These are phyloP conservation scores for Hypoxylon cercidicola DNA, from an alignment of 495 filamentous ascomycete genomes.

Conservation along the genomic window DNA sequence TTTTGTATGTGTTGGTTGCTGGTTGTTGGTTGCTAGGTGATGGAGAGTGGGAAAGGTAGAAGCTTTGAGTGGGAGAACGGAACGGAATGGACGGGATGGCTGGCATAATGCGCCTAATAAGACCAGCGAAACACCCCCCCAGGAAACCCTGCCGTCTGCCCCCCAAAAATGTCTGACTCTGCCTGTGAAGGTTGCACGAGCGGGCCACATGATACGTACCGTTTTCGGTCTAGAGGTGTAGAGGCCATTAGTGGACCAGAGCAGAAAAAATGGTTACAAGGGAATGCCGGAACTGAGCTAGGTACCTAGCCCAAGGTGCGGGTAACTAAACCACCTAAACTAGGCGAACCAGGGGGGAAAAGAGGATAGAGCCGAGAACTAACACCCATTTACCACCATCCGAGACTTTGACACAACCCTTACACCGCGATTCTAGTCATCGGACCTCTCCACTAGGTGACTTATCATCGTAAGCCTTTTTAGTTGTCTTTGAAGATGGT, in stretches of 20 bases:
- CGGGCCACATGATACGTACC: slow-evolving; percentile 43
- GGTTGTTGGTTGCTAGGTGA: slow-evolving; percentile 31
- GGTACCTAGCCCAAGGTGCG: not conserved
- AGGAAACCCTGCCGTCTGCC: slow-evolving; percentile 26
- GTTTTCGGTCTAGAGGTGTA: slow-evolving; percentile 40
- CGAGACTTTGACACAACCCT: slow-evolving; percentile 37
- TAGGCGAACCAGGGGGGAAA: slow-evolving; percentile 19
- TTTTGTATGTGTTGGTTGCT: too few relatives aligned
- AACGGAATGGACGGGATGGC: slow-evolving; percentile 23
- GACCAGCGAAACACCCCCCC: slow-evolving; percentile 32
- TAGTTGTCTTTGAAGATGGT: slow-evolving; percentile 26
- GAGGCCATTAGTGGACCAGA: slow-evolving; percentile 25
- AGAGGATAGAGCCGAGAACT: slow-evolving; percentile 12
- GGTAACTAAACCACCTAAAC: too few relatives aligned
- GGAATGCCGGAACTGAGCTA: slow-evolving; percentile 17
- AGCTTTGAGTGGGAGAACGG: slow-evolving; percentile 40
- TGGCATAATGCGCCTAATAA: slow-evolving; percentile 51
- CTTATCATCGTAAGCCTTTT: slow-evolving; percentile 11
- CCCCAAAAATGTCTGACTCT: slow-evolving; percentile 10
- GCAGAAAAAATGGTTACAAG: slow-evolving; percentile 22
- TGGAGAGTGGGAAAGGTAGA: slow-evolving; percentile 23
- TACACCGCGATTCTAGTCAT: slow-evolving; percentile 34
- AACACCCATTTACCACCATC: slow-evolving; percentile 11
- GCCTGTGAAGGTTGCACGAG: slow-evolving; percentile 34
- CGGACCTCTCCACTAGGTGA: slow-evolving; percentile 9